phyloP scores from a whole-genome alignment of 257 asterid genomes.

The Scutellaria galericulata region DNA sequence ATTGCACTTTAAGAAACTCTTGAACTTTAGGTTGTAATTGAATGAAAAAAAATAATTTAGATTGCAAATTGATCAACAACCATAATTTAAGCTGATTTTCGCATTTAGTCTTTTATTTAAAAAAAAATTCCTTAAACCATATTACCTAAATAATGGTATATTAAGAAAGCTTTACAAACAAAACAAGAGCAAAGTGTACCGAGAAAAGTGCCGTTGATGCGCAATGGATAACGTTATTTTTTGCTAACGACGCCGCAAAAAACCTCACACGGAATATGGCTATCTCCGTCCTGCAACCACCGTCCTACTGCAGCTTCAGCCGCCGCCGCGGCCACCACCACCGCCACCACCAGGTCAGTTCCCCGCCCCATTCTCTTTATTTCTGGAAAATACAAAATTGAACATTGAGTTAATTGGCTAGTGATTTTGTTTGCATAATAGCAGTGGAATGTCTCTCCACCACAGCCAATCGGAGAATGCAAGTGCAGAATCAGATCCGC shows the following conservation, averaged over 20 bases:
- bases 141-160: too few species aligned
- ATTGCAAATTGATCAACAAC: too few species aligned
- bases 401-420: background rate
- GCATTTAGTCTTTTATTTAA: too few species aligned
- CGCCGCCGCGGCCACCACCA: slow-evolving; percentile 33
- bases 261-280: slow-evolving; percentile 31
- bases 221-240: slow-evolving; percentile 39
- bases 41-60: too few species aligned
- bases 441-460: slow-evolving; percentile 36
- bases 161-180: too few species aligned
- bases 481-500: slow-evolving; percentile 40
- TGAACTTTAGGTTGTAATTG: too few species aligned
- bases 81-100: too few species aligned
- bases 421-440: slow-evolving; percentile 34
- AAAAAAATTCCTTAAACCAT: too few species aligned
- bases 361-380: background rate
- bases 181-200: too few species aligned
- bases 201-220: too few species aligned
- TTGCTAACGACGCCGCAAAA: slow-evolving; percentile 3
- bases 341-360: slow-evolving; percentile 40
- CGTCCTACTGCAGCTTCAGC: slow-evolving; percentile 34
- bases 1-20: too few species aligned
- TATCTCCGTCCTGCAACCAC: slow-evolving; percentile 44
- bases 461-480: slow-evolving; percentile 34
- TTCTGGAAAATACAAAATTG: background rate